Evolutionary conservation across 345 rosid species (phyloP).

Genomic region (thale cress (Arabidopsis thaliana)): TAIR10.1 NC_003074.8:5412501-5413000

Average conservation of each 20-base stretch:
- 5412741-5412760: constrained; percentile 97
- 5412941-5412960: constrained; percentile 60
- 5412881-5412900: constrained; percentile 97
- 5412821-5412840: constrained; percentile 1
- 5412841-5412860: constrained; percentile 70
- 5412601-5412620: constrained; percentile 20
- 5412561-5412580: background rate
- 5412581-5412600: constrained; percentile 47
- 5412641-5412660: constrained; percentile 81
- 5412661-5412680: constrained; percentile 68
- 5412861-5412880: constrained; percentile 96
- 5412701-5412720: constrained; percentile 98
- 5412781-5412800: constrained; percentile 15
- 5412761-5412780: constrained; percentile 64
- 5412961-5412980: constrained; percentile 27
- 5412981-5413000: background rate
- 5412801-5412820: constrained; percentile 1
- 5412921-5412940: constrained; percentile 99
- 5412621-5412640: constrained; percentile 67
- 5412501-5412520: constrained; percentile 1
- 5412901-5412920: constrained; percentile 97
- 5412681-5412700: constrained; percentile 90
- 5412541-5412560: background rate
- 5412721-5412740: constrained; percentile 97
- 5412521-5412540: background rate